Evolutionary conservation across 352 stramenopile species (phyloP).

Genomic region (Phytopythium aichiense): DNA sequence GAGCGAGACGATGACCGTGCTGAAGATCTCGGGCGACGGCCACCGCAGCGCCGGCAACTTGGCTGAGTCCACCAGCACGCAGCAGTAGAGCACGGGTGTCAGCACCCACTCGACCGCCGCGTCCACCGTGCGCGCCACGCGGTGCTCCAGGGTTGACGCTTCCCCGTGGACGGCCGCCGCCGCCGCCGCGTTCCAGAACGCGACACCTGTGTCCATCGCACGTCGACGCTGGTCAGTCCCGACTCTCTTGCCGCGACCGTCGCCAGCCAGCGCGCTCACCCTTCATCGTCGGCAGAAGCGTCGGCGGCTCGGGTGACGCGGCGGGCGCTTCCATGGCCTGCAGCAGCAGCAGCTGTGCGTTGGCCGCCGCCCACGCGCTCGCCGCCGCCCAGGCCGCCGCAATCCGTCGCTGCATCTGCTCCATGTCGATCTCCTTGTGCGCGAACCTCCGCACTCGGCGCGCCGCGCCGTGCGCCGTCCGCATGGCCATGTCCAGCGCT

Average conservation of each 20-base stretch:
- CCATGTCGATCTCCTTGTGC: not conserved
- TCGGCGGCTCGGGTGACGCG: not conserved
- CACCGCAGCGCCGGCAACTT: slow-evolving; percentile 13
- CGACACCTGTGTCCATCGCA: not conserved
- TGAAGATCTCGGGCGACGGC: slow-evolving; percentile 34
- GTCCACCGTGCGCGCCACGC: slow-evolving; percentile 11
- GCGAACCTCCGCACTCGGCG: not conserved
- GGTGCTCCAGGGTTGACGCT: slow-evolving; percentile 8
- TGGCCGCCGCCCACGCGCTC: slow-evolving; percentile 1
- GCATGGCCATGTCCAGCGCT: too few species aligned
- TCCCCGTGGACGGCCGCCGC: not conserved
- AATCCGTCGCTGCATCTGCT: not conserved
- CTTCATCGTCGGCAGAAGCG: slow-evolving; percentile 6
- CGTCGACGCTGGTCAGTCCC: not conserved
- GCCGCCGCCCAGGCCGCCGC: not conserved
- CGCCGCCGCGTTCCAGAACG: slow-evolving; percentile 6
- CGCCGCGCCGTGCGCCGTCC: not conserved
- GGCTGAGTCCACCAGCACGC: slow-evolving; percentile 25
- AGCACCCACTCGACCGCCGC: slow-evolving; percentile 29
- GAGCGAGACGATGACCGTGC: slow-evolving; percentile 31
- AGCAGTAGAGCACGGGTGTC: slow-evolving; percentile 41
- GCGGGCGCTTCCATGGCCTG: not conserved
- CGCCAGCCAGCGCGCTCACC: not conserved
- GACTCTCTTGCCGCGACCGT: not conserved
- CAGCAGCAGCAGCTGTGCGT: not conserved